Evolutionary conservation across 1,284 basidiomycete species (phyloP), one percentile per base, ranked within the genome.

Genomic region (Cystobasidium pallidum): DNA sequence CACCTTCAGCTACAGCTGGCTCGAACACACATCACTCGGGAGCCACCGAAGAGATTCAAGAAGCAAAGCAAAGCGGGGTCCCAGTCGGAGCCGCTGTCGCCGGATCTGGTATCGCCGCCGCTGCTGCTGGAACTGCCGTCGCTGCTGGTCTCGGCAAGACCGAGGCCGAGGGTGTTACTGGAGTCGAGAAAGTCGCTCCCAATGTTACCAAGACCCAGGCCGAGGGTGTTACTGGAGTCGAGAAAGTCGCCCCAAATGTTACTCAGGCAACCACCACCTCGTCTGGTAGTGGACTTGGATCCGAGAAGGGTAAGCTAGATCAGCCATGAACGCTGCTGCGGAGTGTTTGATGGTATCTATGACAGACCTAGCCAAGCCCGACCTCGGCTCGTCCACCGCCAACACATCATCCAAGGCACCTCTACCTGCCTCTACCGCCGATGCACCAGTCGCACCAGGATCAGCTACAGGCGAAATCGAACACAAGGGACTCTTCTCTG

Each of bases 131-230:
- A 43, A 52, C 19, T 24, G 64, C 64, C 4, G 64, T 49, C 24
- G 52, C 36, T 52, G 13, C 19, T 52, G 64, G 64, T 39, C 64
- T 66, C 49, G 64, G 64, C 6, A 39, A 66, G 32, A 66, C 51
- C 51, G 64, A 43, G 15, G 19, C 34, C 10, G 51, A 41, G 1
- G 64, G 64, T 51, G 64, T 66, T 41, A 66, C 64, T 55, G 68
- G 68, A 11, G 66, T 71, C 36, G 68, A 71, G 24, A 71, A 71
- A 39, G 61, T 64, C 30, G 68, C 49, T 39, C 68, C 68, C 32
- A 49, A 49, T 26, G n/a, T n/a, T n/a, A n/a, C n/a, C 6, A 39
- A 66, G 32, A 66, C 51, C 51, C 51, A 43, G 15, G 19, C 34
- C 10, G 51, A 41, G 1, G 64, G 64, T 51, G 64, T 66, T 41